A percentile compares a stretch with the other conserved stretches of the same genome.
Conservation (phyloP, 2,329 filamentous ascomycete genomes). For the Neurospora crassa region DNA sequence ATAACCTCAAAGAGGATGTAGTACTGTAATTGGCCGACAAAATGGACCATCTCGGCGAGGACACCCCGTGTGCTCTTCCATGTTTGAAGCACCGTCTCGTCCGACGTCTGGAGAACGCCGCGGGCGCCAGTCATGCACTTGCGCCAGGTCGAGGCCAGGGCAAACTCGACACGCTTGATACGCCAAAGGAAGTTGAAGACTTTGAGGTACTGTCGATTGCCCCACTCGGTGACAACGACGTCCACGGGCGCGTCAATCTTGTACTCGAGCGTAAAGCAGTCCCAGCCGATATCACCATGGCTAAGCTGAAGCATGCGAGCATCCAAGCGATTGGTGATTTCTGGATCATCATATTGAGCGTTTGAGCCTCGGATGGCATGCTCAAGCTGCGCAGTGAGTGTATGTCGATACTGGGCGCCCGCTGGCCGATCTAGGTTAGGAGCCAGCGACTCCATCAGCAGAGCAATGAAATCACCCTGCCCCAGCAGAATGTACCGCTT, state of each 20-base stretch:
- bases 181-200: slow-evolving; percentile 99
- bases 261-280: slow-evolving; percentile 97
- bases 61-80: slow-evolving; percentile 88
- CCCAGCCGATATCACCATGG: slow-evolving; percentile 96
- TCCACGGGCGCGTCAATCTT: slow-evolving; percentile 95
- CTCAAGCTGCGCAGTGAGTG: slow-evolving; percentile 92
- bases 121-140: slow-evolving; percentile 91
- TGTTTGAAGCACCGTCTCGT: slow-evolving; percentile 58
- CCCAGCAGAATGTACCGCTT: slow-evolving; percentile 93
- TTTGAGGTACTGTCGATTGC: slow-evolving; percentile 92
- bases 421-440: slow-evolving; percentile 89
- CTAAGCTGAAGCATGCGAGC: slow-evolving; percentile 97
- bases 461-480: slow-evolving; percentile 92
- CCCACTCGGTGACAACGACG: slow-evolving; percentile 93
- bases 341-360: slow-evolving; percentile 86
- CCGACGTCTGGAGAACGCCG: slow-evolving; percentile 74
- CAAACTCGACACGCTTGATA: slow-evolving; percentile 95
- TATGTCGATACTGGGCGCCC: slow-evolving; percentile 95
- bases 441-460: slow-evolving; percentile 93
- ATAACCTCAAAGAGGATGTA: slow-evolving; percentile 99
- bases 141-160: slow-evolving; percentile 81
- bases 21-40: slow-evolving; percentile 93
- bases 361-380: slow-evolving; percentile 96
- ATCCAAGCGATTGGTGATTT: slow-evolving; percentile 84
- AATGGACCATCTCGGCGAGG: slow-evolving; percentile 97